Evolutionary conservation across 768 basidiomycete genomes (phyloP).

Genomic region (Pleurotus djamor): DNA sequence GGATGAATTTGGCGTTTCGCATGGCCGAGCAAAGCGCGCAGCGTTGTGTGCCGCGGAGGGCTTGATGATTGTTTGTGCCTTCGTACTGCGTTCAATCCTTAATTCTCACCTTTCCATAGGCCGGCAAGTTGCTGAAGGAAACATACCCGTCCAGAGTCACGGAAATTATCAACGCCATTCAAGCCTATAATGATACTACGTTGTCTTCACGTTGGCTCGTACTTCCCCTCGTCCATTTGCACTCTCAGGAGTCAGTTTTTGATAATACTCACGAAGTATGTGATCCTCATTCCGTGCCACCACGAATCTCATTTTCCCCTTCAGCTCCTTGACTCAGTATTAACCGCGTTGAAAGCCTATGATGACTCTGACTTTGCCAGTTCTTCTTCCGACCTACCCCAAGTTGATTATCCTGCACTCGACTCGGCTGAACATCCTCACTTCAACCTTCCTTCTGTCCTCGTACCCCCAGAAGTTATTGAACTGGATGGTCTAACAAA

Average conservation of each 20-base stretch:
- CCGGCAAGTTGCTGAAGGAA: conserved; percentile 64
- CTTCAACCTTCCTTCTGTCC: conserved; percentile 72
- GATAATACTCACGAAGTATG: conserved; percentile 65
- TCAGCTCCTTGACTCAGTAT: conserved; percentile 75
- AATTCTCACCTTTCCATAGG: conserved; percentile 35
- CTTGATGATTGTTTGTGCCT: conserved; percentile 58
- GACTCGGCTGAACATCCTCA: conserved; percentile 36
- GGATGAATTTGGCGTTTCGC: conserved; percentile 87
- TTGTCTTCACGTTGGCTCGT: conserved; percentile 59
- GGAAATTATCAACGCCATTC: conserved; percentile 72
- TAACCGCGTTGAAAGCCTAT: conserved; percentile 61
- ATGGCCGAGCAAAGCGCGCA: conserved; percentile 79
- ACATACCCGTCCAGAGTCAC: conserved; percentile 55
- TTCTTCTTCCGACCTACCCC: conserved; percentile 52
- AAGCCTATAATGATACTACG: conserved; percentile 65
- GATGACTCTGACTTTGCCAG: conserved; percentile 60
- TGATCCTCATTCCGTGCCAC: neutral
- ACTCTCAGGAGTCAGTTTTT: conserved; percentile 35
- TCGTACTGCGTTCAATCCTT: neutral
- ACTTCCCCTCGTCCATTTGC: conserved; percentile 57
- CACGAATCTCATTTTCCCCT: neutral
- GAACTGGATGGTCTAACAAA: conserved; percentile 72
- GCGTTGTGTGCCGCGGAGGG: conserved; percentile 82
- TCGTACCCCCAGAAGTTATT: conserved; percentile 87
- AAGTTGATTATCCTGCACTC: conserved; percentile 51